These are phyloP conservation scores for Apiotrichum sp. DNA, from an alignment of 1,284 basidiomycete genomes.

Conservation along the genomic window DNA sequence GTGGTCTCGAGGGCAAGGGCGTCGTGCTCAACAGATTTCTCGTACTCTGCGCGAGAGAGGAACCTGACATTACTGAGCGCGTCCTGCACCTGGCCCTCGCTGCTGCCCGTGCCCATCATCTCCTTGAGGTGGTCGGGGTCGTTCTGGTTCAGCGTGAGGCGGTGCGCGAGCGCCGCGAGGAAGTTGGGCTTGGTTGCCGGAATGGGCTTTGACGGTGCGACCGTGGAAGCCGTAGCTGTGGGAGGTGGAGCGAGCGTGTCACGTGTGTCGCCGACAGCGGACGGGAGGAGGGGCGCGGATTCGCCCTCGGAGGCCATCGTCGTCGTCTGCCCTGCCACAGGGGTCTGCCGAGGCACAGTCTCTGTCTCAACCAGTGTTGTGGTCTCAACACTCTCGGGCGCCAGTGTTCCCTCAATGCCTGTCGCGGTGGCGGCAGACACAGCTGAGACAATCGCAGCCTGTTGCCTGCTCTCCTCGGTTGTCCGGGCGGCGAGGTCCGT, in stretches of 20 bases:
- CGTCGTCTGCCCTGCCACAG: too few species aligned
- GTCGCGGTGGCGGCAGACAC: not conserved
- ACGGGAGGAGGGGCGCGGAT: too few species aligned
- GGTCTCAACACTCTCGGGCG: not conserved
- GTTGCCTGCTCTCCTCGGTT: not conserved
- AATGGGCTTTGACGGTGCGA: not conserved
- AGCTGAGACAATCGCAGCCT: not conserved
- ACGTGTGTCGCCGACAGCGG: too few species aligned
- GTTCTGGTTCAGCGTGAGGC: not conserved
- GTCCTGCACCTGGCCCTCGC: not conserved
- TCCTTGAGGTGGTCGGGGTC: constrained; percentile 1
- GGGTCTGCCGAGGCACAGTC: too few species aligned
- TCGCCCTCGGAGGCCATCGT: too few species aligned
- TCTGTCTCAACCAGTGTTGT: not conserved
- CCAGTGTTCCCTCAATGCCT: not conserved
- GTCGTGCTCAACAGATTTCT: not conserved
- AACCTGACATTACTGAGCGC: not conserved
- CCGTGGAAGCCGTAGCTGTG: not conserved
- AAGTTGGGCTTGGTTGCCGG: not conserved
- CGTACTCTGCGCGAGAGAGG: not conserved
- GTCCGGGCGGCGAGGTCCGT: not conserved
- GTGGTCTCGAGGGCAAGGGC: not conserved
- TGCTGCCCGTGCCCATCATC: not conserved
- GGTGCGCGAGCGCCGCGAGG: not conserved
- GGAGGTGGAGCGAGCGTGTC: too few species aligned